These are phyloP conservation scores for Phytophthora pisi DNA, from an alignment of 352 stramenopile species.

Conservation along the genomic window DNA sequence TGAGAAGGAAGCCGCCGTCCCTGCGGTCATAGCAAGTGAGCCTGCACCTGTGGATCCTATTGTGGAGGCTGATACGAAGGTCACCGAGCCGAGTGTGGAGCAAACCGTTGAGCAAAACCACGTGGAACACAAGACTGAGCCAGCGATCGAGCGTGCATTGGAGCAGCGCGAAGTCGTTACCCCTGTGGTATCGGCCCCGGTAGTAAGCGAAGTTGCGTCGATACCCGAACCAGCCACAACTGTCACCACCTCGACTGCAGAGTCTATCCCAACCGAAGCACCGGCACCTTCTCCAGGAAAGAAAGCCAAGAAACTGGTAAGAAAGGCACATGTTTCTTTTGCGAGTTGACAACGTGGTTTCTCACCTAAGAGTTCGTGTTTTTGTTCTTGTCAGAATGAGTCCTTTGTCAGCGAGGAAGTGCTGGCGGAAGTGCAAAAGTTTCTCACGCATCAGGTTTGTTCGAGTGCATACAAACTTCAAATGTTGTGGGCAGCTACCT, in stretches of 20 bases:
- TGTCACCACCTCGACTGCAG: neutral
- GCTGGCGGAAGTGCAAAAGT: constrained; percentile 37
- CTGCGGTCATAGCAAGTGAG: neutral
- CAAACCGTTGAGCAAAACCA: neutral
- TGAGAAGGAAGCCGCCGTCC: neutral
- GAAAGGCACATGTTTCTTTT: neutral
- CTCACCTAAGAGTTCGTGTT: too few relatives aligned
- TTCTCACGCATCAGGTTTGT: constrained; percentile 44
- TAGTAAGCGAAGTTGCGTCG: neutral
- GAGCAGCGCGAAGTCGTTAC: neutral
- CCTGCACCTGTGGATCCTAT: neutral
- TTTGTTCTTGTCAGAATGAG: constrained; percentile 29
- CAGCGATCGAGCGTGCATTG: neutral
- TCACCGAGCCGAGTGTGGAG: neutral
- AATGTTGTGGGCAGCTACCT: too few relatives aligned
- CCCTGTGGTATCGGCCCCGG: neutral
- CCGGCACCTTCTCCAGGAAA: constrained; percentile 16
- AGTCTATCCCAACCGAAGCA: neutral
- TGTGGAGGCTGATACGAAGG: neutral
- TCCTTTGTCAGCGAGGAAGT: constrained; percentile 37
- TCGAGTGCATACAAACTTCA: too few relatives aligned
- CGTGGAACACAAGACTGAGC: neutral
- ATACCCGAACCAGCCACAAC: neutral
- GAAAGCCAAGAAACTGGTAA: constrained; percentile 23
- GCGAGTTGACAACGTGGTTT: neutral